These are phyloP conservation scores for Colletotrichum endophyticum DNA, from an alignment of 2,329 filamentous ascomycete genomes.

Conservation along the genomic window DNA sequence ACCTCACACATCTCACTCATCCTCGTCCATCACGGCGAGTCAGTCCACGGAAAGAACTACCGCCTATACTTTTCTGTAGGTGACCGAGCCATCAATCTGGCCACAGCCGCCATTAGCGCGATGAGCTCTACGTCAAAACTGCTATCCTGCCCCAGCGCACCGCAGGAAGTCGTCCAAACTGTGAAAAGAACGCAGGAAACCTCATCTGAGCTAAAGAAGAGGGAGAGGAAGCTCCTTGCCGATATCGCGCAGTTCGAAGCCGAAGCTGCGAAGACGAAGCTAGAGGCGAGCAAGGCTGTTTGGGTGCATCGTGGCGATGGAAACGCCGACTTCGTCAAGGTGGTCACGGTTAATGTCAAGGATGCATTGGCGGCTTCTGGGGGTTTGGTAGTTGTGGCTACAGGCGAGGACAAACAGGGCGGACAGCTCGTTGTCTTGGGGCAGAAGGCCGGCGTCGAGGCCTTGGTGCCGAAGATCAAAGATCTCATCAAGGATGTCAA, in stretches of 20 bases:
- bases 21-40: conserved; percentile 29
- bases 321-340: conserved; percentile 33
- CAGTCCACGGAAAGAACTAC: conserved; percentile 34
- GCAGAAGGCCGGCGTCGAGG: conserved; percentile 24
- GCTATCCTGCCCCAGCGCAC: conserved; percentile 26
- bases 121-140: conserved; percentile 27
- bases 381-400: conserved; percentile 26
- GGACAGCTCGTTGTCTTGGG: conserved; percentile 31
- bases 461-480: conserved; percentile 21
- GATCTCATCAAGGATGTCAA: conserved; percentile 26
- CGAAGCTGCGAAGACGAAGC: conserved; percentile 21
- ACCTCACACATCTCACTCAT: conserved; percentile 35
- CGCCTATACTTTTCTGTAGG: conserved; percentile 33
- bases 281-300: conserved; percentile 22
- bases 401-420: conserved; percentile 26
- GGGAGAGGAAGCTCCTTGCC: conserved; percentile 30
- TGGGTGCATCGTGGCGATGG: conserved; percentile 29
- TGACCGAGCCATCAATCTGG: conserved; percentile 28
- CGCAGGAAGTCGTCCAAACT: conserved; percentile 24
- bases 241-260: conserved; percentile 33
- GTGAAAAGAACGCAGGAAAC: conserved; percentile 21
- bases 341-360: conserved; percentile 26
- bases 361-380: conserved; percentile 22
- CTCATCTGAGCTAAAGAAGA: conserved; percentile 23
- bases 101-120: conserved; percentile 26